Conservation (phyloP, 139 green algal species). For the Micractinium conductrix region DNA sequence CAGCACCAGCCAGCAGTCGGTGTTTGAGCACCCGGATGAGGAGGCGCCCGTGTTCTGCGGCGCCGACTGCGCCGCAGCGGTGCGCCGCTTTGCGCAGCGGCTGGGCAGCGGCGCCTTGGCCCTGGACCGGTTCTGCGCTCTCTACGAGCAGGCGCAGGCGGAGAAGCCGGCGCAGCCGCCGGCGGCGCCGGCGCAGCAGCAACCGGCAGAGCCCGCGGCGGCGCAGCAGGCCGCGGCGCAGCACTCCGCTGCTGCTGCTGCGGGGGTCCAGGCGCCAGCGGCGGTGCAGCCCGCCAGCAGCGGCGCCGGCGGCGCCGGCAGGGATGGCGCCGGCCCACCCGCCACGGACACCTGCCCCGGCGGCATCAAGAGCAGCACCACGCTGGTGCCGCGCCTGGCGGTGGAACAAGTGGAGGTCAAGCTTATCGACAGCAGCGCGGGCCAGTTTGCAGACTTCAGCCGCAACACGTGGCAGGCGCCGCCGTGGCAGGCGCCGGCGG, state of each 20-base stretch:
- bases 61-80: neutral
- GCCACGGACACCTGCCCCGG: neutral
- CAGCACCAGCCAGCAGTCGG: neutral
- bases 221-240: neutral
- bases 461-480: too few relatives aligned
- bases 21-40: neutral
- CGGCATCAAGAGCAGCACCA: neutral
- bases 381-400: slow-evolving; percentile 8
- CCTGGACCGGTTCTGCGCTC: slow-evolving; percentile 14
- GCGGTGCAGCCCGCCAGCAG: neutral
- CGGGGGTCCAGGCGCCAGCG: neutral
- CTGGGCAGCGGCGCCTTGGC: slow-evolving; percentile 31
- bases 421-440: slow-evolving; percentile 11
- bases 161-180: neutral
- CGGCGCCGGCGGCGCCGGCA: neutral
- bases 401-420: slow-evolving; percentile 25
- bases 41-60: slow-evolving; percentile 20
- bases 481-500: too few relatives aligned
- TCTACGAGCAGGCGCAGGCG: slow-evolving; percentile 24
- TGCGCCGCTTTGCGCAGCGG: neutral
- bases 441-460: slow-evolving; percentile 30
- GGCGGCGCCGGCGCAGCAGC: neutral
- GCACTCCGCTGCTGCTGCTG: neutral
- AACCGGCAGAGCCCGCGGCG: neutral
- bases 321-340: neutral